Base-by-base conservation (phyloP, 208 protist genomes). In the Porcisia deanei region DNA sequence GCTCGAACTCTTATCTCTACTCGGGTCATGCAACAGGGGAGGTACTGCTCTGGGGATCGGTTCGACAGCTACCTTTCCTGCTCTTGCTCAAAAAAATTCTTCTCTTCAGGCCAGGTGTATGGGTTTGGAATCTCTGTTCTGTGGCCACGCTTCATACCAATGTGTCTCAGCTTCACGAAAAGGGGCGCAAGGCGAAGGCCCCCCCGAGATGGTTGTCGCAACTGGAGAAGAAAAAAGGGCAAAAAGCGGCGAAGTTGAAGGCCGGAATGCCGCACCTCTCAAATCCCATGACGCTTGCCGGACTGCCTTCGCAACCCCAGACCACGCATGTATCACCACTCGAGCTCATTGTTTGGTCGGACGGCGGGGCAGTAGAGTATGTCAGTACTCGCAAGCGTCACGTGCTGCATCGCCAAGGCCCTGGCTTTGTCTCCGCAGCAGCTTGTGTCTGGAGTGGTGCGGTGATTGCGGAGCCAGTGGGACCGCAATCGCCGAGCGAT, bases 21-120 rank as follows among this genome's bases (percentile, higher is more conserved):
- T 83, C 77, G 30, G 86, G 86, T 3, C 86, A 90, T 52, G 86
- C 83, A 34, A 88, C 83, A 0, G 86, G 86, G 7, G 86, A 86
- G 58, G 75, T 90, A 34, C 77, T 90, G 10, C 22, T 90, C 20
- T 90, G 86, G 84, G 76, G 82, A 45, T 76, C 60, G 2, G 39
- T 79, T 4, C 41, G 39, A 25, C 41, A 73, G 22, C n/a, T 81
- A 18, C 73, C 77, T 9, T 69, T 84, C 0, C 64, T 84, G 5
- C 54, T 84, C 8, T 72, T 90, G 47, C 71, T 90, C 0, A 90
- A 90, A 59, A 88, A 88, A 76, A 58, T 90, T 18, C 1, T 71
- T 2, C 61, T 87, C 45, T 90, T 89, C 53, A 25, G 49, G 16
- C 77, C 77, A 0, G 65, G 71, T 12, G 58, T 58, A 41, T 87